Percentiles rank a stretch among this genome's conserved stretches.
Evolutionary conservation across 148 eudicot genomes (phyloP).

Genomic region (Simmondsia chinensis): DNA sequence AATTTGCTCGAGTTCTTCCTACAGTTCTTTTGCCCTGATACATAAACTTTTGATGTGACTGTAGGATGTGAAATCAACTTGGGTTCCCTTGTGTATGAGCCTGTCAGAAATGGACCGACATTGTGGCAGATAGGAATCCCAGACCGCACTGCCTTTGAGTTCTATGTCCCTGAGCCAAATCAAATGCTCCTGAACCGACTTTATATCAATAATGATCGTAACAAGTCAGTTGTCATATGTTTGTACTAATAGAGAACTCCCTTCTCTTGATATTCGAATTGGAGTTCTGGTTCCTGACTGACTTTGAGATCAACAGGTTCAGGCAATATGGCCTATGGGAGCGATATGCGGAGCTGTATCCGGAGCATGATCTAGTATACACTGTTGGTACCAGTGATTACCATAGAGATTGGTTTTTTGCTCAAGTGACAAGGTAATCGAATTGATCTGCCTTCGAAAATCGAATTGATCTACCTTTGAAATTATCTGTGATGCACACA

Average conservation of each 20-base stretch:
- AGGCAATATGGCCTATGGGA: constrained; percentile 74
- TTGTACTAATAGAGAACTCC: background rate
- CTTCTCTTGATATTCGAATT: background rate
- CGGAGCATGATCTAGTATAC: constrained; percentile 49
- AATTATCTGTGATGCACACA: no score
- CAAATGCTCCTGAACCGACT: constrained; percentile 32
- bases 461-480: no score
- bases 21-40: no score
- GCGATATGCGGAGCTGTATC: constrained; percentile 52
- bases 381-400: constrained; percentile 46
- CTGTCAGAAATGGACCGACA: constrained; percentile 69
- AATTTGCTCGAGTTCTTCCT: no score
- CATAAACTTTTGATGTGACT: background rate
- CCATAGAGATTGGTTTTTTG: constrained; percentile 60
- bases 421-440: constrained; percentile 51
- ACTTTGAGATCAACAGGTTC: constrained; percentile 22
- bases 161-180: constrained; percentile 59
- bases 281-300: background rate
- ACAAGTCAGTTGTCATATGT: constrained; percentile 25
- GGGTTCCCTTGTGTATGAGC: constrained; percentile 30
- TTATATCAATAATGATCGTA: constrained; percentile 22
- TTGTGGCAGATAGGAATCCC: constrained; percentile 83
- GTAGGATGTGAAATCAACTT: constrained; percentile 36
- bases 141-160: constrained; percentile 77
- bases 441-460: background rate